These are phyloP conservation scores for Monosporozyma servazzii DNA, from an alignment of 805 yeast species.

Conservation along the genomic window DNA sequence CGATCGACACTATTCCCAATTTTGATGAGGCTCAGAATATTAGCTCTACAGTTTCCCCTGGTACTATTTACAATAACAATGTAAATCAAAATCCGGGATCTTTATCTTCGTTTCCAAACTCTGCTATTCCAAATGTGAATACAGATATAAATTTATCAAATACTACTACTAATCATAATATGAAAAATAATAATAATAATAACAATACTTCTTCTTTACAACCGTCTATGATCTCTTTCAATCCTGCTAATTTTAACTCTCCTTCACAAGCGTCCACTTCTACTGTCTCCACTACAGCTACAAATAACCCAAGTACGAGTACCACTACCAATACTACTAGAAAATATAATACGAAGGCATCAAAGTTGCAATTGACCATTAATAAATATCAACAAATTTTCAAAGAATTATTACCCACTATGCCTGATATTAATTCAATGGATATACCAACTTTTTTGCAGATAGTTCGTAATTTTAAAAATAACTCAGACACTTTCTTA, in stretches of 20 bases:
- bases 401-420: conserved; percentile 18
- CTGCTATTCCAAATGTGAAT: background rate
- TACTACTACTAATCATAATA: background rate
- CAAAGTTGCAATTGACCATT: conserved; percentile 13
- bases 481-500: conserved; percentile 6
- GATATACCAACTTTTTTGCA: conserved; percentile 23
- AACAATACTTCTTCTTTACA: background rate
- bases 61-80: background rate
- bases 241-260: background rate
- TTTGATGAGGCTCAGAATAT: background rate
- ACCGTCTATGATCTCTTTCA: background rate
- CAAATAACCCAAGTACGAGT: background rate
- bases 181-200: background rate
- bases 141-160: background rate
- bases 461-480: conserved; percentile 16
- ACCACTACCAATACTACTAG: background rate
- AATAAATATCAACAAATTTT: conserved; percentile 19
- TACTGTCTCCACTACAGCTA: background rate
- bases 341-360: conserved; percentile 8
- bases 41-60: background rate
- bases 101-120: background rate
- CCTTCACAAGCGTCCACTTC: background rate
- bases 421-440: conserved; percentile 20
- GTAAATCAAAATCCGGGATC: background rate
- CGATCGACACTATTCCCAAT: background rate